Conservation (phyloP, 2,329 filamentous ascomycete genomes). For the Cladophialophora immunda region DNA sequence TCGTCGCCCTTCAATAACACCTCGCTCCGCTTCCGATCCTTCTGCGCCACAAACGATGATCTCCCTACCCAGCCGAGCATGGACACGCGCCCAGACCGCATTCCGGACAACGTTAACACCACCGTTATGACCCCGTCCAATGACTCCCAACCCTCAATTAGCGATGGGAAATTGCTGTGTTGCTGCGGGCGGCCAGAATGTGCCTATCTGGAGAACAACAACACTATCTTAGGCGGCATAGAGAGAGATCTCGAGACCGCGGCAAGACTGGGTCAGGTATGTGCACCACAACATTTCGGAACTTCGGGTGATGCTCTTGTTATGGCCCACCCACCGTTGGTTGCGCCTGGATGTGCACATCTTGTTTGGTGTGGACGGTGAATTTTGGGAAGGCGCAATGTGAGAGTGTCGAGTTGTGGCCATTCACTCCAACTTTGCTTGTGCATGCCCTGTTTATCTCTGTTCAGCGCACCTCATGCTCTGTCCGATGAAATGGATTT, state of each 20-base stretch:
- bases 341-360: background rate
- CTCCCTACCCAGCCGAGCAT: slow-evolving; percentile 30
- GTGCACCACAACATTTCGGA: slow-evolving; percentile 49
- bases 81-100: slow-evolving; percentile 38
- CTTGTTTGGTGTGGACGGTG: background rate
- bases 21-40: slow-evolving; percentile 35
- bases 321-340: slow-evolving; percentile 33
- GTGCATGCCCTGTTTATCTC: background rate
- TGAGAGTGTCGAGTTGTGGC: background rate
- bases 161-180: slow-evolving; percentile 59
- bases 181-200: slow-evolving; percentile 88
- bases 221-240: slow-evolving; percentile 76
- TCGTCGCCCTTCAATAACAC: slow-evolving; percentile 34
- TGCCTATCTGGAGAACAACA: slow-evolving; percentile 81
- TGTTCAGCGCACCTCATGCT: background rate
- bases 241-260: slow-evolving; percentile 89
- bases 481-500: slow-evolving; percentile 19
- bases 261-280: slow-evolving; percentile 89
- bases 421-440: background rate
- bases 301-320: slow-evolving; percentile 5
- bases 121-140: slow-evolving; percentile 34
- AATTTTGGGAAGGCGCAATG: slow-evolving; percentile 8
- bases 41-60: slow-evolving; percentile 38
- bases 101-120: slow-evolving; percentile 35
- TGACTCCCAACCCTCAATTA: slow-evolving; percentile 21